A percentile compares a stretch with the other conserved stretches of the same genome.
Evolutionary conservation across 2,329 filamentous ascomycete species (phyloP).

Genomic region (Aspergillus japonicus): DNA sequence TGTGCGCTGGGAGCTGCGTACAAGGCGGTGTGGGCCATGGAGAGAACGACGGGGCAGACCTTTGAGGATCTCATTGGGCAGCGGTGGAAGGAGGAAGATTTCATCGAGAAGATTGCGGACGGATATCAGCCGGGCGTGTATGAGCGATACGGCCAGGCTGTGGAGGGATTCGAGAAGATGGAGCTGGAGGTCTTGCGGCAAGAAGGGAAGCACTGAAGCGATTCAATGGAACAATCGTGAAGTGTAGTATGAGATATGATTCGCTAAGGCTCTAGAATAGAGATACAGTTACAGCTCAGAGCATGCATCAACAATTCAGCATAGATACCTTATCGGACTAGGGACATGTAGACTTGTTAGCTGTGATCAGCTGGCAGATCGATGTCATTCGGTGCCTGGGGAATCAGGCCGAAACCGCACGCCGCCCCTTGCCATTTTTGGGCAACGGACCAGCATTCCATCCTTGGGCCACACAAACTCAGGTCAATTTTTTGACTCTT

Average conservation of each 20-base stretch:
- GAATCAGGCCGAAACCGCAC: not conserved
- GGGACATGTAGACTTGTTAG: too few species aligned
- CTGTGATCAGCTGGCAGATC: not conserved
- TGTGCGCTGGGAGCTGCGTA: conserved; percentile 93
- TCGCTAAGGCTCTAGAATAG: too few species aligned
- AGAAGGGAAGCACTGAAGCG: conserved; percentile 15
- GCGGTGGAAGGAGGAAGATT: conserved; percentile 81
- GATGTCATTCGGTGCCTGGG: not conserved
- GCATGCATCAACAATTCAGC: not conserved
- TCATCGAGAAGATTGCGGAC: conserved; percentile 76
- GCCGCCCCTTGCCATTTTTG: conserved; percentile 7
- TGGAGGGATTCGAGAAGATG: conserved; percentile 74
- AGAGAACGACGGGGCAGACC: conserved; percentile 64
- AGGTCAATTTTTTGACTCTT: not conserved
- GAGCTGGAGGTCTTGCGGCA: conserved; percentile 63
- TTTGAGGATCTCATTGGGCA: conserved; percentile 85
- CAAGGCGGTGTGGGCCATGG: conserved; percentile 91
- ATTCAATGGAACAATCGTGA: not conserved
- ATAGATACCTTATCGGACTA: too few species aligned
- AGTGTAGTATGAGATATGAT: not conserved
- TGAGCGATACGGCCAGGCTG: conserved; percentile 71
- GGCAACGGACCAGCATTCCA: not conserved
- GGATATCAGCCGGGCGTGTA: conserved; percentile 76
- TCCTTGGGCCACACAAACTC: conserved; percentile 7
- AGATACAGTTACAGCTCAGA: not conserved